Conservation (phyloP, 768 basidiomycete genomes). For the Tylopilus subfusipes region DNA sequence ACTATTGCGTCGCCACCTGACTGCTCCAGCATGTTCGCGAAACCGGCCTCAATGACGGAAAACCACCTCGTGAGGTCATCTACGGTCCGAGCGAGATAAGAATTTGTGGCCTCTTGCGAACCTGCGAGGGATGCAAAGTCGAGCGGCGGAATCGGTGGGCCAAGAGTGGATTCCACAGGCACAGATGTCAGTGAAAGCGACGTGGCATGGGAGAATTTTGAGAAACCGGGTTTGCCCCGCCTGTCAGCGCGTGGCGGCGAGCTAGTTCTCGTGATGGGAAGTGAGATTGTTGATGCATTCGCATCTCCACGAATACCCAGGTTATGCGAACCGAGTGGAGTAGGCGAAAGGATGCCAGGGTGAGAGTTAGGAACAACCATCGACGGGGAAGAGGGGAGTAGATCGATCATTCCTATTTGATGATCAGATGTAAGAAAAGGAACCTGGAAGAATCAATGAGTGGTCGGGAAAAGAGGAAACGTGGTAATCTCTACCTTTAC, state of each 20-base stretch:
- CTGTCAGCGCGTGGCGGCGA: conserved; percentile 26
- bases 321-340: conserved; percentile 33
- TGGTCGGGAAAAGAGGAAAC: background rate
- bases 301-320: conserved; percentile 29
- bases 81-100: conserved; percentile 68
- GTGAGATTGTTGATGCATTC: conserved; percentile 38
- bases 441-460: conserved; percentile 39
- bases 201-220: conserved; percentile 29
- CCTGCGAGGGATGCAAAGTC: conserved; percentile 59
- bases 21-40: conserved; percentile 62
- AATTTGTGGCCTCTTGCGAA: conserved; percentile 55
- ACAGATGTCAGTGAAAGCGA: conserved; percentile 35
- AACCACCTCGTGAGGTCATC: conserved; percentile 78
- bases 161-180: conserved; percentile 30
- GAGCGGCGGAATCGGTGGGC: conserved; percentile 58
- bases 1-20: conserved; percentile 51
- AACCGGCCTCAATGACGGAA: conserved; percentile 64
- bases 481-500: conserved; percentile 50
- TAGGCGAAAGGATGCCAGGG: conserved; percentile 37
- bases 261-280: conserved; percentile 35
- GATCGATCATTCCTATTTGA: conserved; percentile 61
- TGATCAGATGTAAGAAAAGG: conserved; percentile 68
- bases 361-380: conserved; percentile 38
- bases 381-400: conserved; percentile 73
- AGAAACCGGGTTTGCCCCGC: conserved; percentile 19